Conservation (phyloP, 768 basidiomycete genomes). For the Lyophyllum atratum region DNA sequence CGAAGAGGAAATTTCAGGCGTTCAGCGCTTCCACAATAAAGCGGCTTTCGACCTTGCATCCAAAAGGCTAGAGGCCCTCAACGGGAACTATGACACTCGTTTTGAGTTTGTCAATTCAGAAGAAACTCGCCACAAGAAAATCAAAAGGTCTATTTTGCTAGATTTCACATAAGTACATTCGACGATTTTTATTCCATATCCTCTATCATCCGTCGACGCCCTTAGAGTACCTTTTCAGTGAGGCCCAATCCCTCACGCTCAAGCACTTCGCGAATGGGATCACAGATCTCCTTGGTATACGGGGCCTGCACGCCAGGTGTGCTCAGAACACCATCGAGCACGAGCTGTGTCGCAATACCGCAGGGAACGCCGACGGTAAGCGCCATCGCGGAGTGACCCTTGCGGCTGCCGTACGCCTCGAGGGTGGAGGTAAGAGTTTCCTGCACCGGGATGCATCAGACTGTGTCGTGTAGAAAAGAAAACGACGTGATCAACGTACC, state of each 20-base stretch:
- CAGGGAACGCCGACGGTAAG: conserved; percentile 90
- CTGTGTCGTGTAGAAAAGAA: not conserved
- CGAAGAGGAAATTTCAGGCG: too few species aligned
- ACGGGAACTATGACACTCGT: too few species aligned
- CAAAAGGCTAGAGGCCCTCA: too few species aligned
- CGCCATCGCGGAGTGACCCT: conserved; percentile 90
- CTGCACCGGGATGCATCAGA: conserved; percentile 32
- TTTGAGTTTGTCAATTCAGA: too few species aligned
- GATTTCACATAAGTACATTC: not conserved
- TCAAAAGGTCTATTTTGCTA: not conserved
- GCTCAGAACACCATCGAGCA: conserved; percentile 83
- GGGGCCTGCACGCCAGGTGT: conserved; percentile 84
- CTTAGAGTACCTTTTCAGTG: conserved; percentile 66
- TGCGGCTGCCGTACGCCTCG: conserved; percentile 81
- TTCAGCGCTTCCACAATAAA: too few species aligned
- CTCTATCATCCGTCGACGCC: not conserved
- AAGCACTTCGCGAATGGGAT: conserved; percentile 63
- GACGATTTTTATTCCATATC: not conserved
- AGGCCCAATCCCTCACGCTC: conserved; percentile 79
- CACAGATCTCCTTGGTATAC: conserved; percentile 84
- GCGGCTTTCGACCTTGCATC: too few species aligned
- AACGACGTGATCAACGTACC: conserved; percentile 36
- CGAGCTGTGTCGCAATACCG: conserved; percentile 89
- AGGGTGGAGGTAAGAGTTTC: conserved; percentile 90
- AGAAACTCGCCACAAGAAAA: too few species aligned